Conservation (phyloP, 2,329 filamentous ascomycete genomes). For the Fusarium clavum region DNA sequence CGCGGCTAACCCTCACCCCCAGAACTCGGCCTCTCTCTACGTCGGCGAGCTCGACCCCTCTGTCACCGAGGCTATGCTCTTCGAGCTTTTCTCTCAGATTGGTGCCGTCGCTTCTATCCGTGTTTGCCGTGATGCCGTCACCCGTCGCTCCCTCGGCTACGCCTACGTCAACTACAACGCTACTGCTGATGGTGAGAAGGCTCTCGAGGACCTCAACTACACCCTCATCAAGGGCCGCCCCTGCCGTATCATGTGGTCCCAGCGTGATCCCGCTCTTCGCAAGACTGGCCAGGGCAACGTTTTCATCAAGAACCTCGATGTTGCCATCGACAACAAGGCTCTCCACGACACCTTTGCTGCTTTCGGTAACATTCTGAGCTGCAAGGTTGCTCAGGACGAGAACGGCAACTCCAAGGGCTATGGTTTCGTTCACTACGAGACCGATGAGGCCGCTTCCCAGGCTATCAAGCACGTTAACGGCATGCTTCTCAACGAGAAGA, state of each 20-base stretch:
- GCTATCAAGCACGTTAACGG: slow-evolving; percentile 99
- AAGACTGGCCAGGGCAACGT: slow-evolving; percentile 99
- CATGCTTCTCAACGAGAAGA: slow-evolving; percentile 99
- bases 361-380: slow-evolving; percentile 98
- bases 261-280: slow-evolving; percentile 97
- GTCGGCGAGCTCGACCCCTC: slow-evolving; percentile 98
- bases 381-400: slow-evolving; percentile 99
- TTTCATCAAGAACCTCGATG: slow-evolving; percentile 99
- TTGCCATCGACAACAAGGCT: slow-evolving; percentile 99
- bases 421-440: slow-evolving; percentile 99
- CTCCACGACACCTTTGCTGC: slow-evolving; percentile 99
- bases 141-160: slow-evolving; percentile 97
- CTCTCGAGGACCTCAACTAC: slow-evolving; percentile 99
- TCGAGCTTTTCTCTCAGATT: slow-evolving; percentile 99
- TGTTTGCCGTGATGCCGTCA: slow-evolving; percentile 99
- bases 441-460: slow-evolving; percentile 93
- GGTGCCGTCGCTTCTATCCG: slow-evolving; percentile 98
- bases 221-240: slow-evolving; percentile 98
- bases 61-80: slow-evolving; percentile 99
- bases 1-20: slow-evolving; percentile 81
- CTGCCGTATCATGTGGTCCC: slow-evolving; percentile 99
- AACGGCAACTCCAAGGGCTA: slow-evolving; percentile 97
- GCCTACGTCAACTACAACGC: slow-evolving; percentile 99
- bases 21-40: slow-evolving; percentile 97
- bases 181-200: slow-evolving; percentile 94